Base-by-base conservation (phyloP, 768 basidiomycete species). In the Kwoniella europaea region DNA sequence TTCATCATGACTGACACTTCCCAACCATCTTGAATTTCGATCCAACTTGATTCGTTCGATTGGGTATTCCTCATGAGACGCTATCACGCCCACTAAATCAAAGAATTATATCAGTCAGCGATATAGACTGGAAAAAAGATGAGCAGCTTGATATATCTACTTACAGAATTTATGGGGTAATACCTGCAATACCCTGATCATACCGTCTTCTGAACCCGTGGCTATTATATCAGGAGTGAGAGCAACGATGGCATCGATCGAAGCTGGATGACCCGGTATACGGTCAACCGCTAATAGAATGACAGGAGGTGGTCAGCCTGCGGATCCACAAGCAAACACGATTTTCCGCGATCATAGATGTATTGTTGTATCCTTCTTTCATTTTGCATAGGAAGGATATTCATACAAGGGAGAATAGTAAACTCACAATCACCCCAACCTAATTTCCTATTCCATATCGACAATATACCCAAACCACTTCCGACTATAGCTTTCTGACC, bases 121-220 rank as follows among this genome's bases (percentile, higher is more conserved):
- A 60, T 22, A 15, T 15, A 60, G 27, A 16, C 27, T 16, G 5
- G n/a, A 22, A 41, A 27, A 27, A 3, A 27, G 27, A 2, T 41
- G 22, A 10, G 5, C 9, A 16, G 15, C 54, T 22, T 54, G 54
- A 18, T 4, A 15, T 29, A 13, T 22, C 35, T 6, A 79, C 82
- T 73, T 57, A 83, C 84, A 75, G 42, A 98, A 87, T 80, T 93
- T 92, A 65, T 92, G 94, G 1, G 95, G 95, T 68, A 95, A 86
- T 44, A 97, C 86, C 78, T 94, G 89, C 2, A 95, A 90, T 16
- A 92, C 92, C 56, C 94, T 89, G 53, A 98, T 86, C 77, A 93
- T 87, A 0, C 95, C 95, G 81, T 98, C 94, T 6, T 93, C 93
- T 0, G 94, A 96, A 6, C 94, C 94, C 0, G 94, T 94, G 1